Evolutionary conservation across 306 rosid species (phyloP).

Genomic region (Corylus heterophylla): DNA sequence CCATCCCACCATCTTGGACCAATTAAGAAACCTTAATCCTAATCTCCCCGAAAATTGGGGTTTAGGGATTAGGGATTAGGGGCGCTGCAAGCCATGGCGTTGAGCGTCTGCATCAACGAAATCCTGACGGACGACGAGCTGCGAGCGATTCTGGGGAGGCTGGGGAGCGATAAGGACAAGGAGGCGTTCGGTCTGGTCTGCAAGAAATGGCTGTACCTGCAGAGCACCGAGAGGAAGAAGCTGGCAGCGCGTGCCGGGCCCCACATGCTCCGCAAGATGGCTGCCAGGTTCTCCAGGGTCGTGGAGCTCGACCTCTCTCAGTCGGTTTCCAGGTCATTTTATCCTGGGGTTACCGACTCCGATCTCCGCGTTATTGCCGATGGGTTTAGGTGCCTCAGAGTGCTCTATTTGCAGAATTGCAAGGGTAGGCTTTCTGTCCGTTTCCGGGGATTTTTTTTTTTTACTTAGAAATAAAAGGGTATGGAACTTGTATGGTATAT

Average conservation of each 20-base stretch:
- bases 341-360: slow-evolving; percentile 85
- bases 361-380: slow-evolving; percentile 75
- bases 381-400: slow-evolving; percentile 64
- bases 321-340: slow-evolving; percentile 90
- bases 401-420: slow-evolving; percentile 75
- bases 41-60: slow-evolving; percentile 19
- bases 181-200: slow-evolving; percentile 85
- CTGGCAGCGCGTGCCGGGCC: slow-evolving; percentile 91
- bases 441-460: background rate
- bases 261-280: slow-evolving; percentile 81
- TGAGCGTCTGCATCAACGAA: slow-evolving; percentile 57
- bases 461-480: background rate
- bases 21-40: slow-evolving; percentile 1
- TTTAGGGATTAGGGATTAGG: slow-evolving; percentile 23
- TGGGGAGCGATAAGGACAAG: slow-evolving; percentile 67
- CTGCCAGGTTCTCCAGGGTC: slow-evolving; percentile 74
- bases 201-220: slow-evolving; percentile 84
- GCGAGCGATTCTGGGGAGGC: slow-evolving; percentile 61
- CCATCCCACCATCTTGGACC: background rate
- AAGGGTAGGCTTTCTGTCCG: slow-evolving; percentile 45
- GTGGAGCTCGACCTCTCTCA: slow-evolving; percentile 80
- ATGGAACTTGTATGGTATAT: background rate
- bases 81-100: slow-evolving; percentile 10
- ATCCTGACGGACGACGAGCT: slow-evolving; percentile 77
- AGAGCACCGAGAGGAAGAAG: slow-evolving; percentile 89